phyloP scores from a whole-genome alignment of 345 rosid genomes.

The Populus pruinosa region DNA sequence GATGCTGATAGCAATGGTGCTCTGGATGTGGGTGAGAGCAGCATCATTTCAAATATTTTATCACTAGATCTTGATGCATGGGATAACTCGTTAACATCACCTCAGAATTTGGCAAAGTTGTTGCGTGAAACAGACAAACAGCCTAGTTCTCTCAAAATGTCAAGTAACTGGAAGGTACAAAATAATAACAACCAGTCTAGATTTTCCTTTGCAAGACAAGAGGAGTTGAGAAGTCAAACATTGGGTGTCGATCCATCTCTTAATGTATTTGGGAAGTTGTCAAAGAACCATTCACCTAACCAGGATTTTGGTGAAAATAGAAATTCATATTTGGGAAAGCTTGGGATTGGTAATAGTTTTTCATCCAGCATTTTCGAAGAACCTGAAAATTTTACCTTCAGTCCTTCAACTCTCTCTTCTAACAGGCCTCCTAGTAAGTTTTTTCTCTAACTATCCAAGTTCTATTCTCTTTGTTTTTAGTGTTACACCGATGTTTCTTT shows the following conservation, averaged over 20 bases:
- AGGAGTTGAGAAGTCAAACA: slow-evolving; percentile 43
- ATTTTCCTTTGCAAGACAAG: slow-evolving; percentile 84
- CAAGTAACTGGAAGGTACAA: slow-evolving; percentile 50
- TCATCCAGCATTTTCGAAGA: slow-evolving; percentile 47
- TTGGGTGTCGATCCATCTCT: slow-evolving; percentile 36
- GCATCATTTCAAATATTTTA: slow-evolving; percentile 63
- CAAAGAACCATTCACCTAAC: slow-evolving; percentile 30
- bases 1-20: slow-evolving; percentile 14
- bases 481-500: not conserved
- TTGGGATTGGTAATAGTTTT: slow-evolving; percentile 47
- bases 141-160: slow-evolving; percentile 38
- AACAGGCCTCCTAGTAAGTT: slow-evolving; percentile 61
- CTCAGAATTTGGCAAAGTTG: slow-evolving; percentile 50
- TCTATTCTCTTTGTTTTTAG: too few species aligned
- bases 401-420: slow-evolving; percentile 35
- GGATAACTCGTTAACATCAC: slow-evolving; percentile 68
- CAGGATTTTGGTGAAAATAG: slow-evolving; percentile 43
- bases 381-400: slow-evolving; percentile 33
- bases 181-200: slow-evolving; percentile 65
- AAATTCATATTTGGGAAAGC: slow-evolving; percentile 38
- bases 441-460: not conserved
- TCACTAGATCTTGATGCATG: slow-evolving; percentile 71
- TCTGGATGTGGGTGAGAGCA: slow-evolving; percentile 53
- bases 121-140: slow-evolving; percentile 52
- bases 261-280: slow-evolving; percentile 35